phyloP scores from a whole-genome alignment of 2,329 filamentous ascomycete species.

The Microcyclosporella mali region DNA sequence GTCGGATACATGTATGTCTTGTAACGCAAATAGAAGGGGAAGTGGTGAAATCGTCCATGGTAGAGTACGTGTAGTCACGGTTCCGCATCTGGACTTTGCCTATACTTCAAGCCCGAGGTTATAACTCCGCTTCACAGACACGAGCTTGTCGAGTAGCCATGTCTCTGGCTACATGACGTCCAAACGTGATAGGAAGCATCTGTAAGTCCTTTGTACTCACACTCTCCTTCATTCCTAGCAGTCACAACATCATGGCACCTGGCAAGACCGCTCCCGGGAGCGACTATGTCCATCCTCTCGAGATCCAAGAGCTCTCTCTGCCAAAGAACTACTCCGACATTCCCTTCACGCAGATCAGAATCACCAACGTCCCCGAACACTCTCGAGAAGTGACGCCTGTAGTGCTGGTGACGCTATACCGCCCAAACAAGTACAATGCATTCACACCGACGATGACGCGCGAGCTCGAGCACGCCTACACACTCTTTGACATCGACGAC shows the following conservation, averaged over 20 bases:
- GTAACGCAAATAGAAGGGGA: too few relatives aligned
- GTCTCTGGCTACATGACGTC: neutral
- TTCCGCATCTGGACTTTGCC: neutral
- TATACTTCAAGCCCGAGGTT: constrained; percentile 1
- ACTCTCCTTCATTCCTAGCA: neutral
- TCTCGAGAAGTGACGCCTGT: constrained; percentile 55
- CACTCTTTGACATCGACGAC: constrained; percentile 49
- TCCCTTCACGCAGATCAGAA: constrained; percentile 37
- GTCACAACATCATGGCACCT: constrained; percentile 5
- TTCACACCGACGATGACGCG: constrained; percentile 60
- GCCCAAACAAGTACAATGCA: constrained; percentile 61
- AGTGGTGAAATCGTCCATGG: too few relatives aligned
- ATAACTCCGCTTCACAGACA: neutral
- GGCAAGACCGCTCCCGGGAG: constrained; percentile 10
- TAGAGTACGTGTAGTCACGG: too few relatives aligned
- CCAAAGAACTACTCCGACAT: constrained; percentile 34
- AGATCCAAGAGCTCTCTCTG: constrained; percentile 15
- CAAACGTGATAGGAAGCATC: neutral
- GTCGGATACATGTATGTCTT: too few relatives aligned
- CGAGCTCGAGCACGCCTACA: constrained; percentile 52
- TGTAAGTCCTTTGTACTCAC: neutral
- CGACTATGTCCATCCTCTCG: constrained; percentile 16
- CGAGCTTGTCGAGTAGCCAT: constrained; percentile 1
- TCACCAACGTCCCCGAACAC: constrained; percentile 36
- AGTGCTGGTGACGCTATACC: constrained; percentile 58